Conservation (phyloP, 106 monocot species). For the Iris macrosiphon region DNA sequence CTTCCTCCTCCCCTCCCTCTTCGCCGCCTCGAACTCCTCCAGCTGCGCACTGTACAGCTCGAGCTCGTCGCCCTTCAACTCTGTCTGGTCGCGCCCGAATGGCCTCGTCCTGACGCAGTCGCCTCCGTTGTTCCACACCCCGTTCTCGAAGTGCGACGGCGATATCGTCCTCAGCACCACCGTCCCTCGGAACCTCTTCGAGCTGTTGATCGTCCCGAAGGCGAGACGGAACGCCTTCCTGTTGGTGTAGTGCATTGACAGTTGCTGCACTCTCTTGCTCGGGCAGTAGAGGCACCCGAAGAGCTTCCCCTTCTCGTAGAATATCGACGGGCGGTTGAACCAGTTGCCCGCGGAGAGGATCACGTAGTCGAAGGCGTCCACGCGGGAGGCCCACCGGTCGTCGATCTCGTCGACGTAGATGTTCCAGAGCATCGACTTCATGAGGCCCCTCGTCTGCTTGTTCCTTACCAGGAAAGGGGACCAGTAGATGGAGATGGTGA, state of each 20-base stretch:
- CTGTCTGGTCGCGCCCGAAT: neutral
- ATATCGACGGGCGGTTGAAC: constrained; percentile 8
- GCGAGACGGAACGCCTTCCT: constrained; percentile 9
- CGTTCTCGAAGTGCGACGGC: constrained; percentile 18
- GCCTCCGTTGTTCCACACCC: constrained; percentile 14
- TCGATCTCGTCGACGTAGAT: constrained; percentile 3
- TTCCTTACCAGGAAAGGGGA: constrained; percentile 1
- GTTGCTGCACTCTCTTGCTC: neutral
- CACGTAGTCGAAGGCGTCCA: constrained; percentile 6
- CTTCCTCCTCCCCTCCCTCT: constrained; percentile 4
- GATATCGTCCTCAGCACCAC: constrained; percentile 11
- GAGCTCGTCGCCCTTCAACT: neutral
- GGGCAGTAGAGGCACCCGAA: constrained; percentile 17
- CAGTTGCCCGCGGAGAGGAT: constrained; percentile 9
- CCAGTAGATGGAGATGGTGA: constrained; percentile 4
- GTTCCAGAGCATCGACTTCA: neutral
- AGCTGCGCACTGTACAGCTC: constrained; percentile 1
- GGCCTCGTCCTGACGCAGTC: constrained; percentile 11
- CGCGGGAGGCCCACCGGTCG: neutral
- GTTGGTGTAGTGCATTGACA: constrained; percentile 7
- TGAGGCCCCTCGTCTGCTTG: neutral
- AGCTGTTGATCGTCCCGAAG: constrained; percentile 6
- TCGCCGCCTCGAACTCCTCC: constrained; percentile 1
- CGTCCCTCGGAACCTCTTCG: neutral
- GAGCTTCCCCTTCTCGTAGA: constrained; percentile 4